phyloP scores from a whole-genome alignment of 1,139 yeast genomes.

The Casaregolazyma lundiana region DNA sequence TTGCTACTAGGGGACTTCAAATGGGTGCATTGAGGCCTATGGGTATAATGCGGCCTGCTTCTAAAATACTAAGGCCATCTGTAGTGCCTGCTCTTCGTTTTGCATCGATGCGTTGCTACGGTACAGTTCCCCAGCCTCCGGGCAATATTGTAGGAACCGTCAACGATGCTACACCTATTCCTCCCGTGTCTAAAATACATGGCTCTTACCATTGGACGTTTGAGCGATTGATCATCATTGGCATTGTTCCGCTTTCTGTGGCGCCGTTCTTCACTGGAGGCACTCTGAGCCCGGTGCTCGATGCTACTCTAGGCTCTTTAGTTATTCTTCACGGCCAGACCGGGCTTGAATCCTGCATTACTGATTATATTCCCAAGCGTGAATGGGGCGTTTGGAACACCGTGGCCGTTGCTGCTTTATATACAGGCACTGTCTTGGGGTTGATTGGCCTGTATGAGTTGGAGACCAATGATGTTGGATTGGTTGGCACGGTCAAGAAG shows the following conservation, averaged over 20 bases:
- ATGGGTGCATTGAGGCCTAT: background rate
- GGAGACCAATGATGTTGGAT: slow-evolving; percentile 72
- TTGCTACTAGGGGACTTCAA: background rate
- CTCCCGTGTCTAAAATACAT: slow-evolving; percentile 55
- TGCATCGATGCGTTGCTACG: too few species aligned
- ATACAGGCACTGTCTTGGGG: slow-evolving; percentile 65
- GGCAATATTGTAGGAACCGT: slow-evolving; percentile 55
- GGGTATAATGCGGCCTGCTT: background rate
- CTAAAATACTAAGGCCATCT: background rate
- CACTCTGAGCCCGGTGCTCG: slow-evolving; percentile 59
- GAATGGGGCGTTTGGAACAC: slow-evolving; percentile 71
- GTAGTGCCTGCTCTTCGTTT: background rate
- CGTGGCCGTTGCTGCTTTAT: slow-evolving; percentile 58
- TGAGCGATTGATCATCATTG: slow-evolving; percentile 63
- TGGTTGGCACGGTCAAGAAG: slow-evolving; percentile 37
- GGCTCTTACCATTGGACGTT: slow-evolving; percentile 90
- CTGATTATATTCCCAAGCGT: slow-evolving; percentile 83
- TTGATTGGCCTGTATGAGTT: slow-evolving; percentile 78
- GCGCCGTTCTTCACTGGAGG: slow-evolving; percentile 70
- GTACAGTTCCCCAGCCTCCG: slow-evolving; percentile 36
- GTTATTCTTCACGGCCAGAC: slow-evolving; percentile 70
- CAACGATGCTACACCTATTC: slow-evolving; percentile 72
- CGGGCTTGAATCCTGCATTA: slow-evolving; percentile 82
- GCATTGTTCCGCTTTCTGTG: slow-evolving; percentile 68
- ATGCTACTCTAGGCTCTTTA: slow-evolving; percentile 59